phyloP scores from a whole-genome alignment of 345 rosid species.

The Dipteronia dyeriana region DNA sequence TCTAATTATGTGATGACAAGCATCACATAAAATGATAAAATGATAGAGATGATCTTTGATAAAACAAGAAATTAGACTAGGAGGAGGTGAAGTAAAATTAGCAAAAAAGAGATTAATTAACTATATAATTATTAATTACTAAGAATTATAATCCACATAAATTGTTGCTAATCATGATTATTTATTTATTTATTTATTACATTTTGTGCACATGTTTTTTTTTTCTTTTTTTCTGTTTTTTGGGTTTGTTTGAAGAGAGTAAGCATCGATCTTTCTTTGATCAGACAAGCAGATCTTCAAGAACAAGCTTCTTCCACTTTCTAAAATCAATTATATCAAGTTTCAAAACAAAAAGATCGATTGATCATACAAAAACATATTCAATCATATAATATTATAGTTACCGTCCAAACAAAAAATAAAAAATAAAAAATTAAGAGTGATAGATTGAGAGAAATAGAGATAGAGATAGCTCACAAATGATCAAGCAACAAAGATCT shows the following conservation, averaged over 20 bases:
- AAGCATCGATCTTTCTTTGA: neutral
- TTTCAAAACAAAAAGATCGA: neutral
- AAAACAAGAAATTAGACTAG: neutral
- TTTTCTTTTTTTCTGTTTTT: neutral
- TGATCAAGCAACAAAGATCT: constrained; percentile 31
- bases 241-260: neutral
- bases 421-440: neutral
- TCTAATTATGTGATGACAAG: neutral
- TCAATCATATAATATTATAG: neutral
- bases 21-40: neutral
- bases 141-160: constrained; percentile 9
- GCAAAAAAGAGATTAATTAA: neutral
- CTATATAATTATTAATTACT: neutral
- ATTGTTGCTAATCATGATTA: constrained; percentile 6
- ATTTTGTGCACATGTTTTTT: neutral
- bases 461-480: constrained; percentile 25
- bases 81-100: neutral
- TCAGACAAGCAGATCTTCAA: constrained; percentile 1
- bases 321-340: neutral
- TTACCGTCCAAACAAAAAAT: neutral
- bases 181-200: neutral
- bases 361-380: constrained; percentile 1
- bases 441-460: neutral
- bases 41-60: neutral
- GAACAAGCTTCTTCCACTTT: neutral